Conservation (phyloP, 1,139 yeast genomes). For the Scheffersomyces quercinus region DNA sequence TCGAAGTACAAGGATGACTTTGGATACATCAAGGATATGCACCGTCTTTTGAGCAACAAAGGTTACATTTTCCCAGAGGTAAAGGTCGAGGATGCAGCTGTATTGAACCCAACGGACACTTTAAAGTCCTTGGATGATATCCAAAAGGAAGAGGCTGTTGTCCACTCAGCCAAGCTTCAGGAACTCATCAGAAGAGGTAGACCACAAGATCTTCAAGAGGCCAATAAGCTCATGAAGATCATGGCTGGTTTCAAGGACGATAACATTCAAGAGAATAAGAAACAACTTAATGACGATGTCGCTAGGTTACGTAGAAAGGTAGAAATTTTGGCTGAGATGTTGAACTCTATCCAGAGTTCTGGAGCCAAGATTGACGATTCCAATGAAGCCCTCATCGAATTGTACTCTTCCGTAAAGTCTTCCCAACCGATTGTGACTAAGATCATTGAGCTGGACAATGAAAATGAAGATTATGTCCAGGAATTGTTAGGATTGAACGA, state of each 20-base stretch:
- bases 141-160: constrained; percentile 88
- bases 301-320: constrained; percentile 84
- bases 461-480: constrained; percentile 64
- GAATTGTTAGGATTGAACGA: constrained; percentile 74
- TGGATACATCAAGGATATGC: constrained; percentile 94
- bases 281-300: constrained; percentile 80
- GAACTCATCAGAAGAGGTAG: constrained; percentile 94
- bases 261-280: constrained; percentile 63
- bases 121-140: constrained; percentile 87
- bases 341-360: constrained; percentile 54
- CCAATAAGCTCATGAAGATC: constrained; percentile 92
- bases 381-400: constrained; percentile 75
- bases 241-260: constrained; percentile 98
- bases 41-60: constrained; percentile 80
- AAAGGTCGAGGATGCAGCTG: constrained; percentile 88
- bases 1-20: constrained; percentile 89
- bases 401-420: constrained; percentile 75
- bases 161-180: constrained; percentile 92
- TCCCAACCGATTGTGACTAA: constrained; percentile 87
- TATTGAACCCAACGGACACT: constrained; percentile 86
- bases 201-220: constrained; percentile 94
- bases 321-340: constrained; percentile 89
- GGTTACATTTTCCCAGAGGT: constrained; percentile 92
- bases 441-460: constrained; percentile 70
- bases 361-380: constrained; percentile 49